Evolutionary conservation across 768 basidiomycete genomes (phyloP), one percentile per base, ranked within the genome.

Genomic region (Suillus decipiens): DNA sequence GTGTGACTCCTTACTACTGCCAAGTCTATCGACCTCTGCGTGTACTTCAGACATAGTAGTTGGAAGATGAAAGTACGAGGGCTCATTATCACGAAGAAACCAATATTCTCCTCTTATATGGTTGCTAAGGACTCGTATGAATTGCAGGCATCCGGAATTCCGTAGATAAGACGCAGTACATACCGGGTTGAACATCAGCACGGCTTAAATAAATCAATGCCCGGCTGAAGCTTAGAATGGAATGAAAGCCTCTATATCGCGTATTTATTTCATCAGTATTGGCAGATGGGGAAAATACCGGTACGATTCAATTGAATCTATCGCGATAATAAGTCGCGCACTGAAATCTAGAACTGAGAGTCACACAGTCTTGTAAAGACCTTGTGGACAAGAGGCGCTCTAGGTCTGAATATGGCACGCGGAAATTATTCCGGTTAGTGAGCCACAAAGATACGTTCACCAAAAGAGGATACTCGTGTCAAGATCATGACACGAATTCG

Each of bases 31-130:
- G 36, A 58, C 53, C 31, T 69, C 67, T 60, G 11, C 57, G 15
- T 61, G 42, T 10, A 64, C 31, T 24, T 70, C 63, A n/a, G 70
- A 63, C 73, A 75, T 75, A 64, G 34, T 36, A 39, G 5, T n/a
- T 51, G 15, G 17, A 28, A 51, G 15, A 51, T 19, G 28, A 31
- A 2, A 17, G 9, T 19, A 31, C 50, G 2, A 51, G 28, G 28
- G 50, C 28, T 51, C 15, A 19, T 17, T 31, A 50, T 10, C 50
- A 31, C 15, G 50, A 31, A 51, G 15, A 4, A 15, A 17, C 1
- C 0, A 9, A 12, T 5, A 7, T 17, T 7, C 15, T 31, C 28
- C 28, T 31, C 28, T 28, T 51, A 31, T 33, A 31, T 28, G 50
- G 31, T 51, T 28, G 10, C 50, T 31, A 51, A 28, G 28, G 31